Conservation (phyloP, 179 eudicot genomes). For the Gypsophila paniculata region DNA sequence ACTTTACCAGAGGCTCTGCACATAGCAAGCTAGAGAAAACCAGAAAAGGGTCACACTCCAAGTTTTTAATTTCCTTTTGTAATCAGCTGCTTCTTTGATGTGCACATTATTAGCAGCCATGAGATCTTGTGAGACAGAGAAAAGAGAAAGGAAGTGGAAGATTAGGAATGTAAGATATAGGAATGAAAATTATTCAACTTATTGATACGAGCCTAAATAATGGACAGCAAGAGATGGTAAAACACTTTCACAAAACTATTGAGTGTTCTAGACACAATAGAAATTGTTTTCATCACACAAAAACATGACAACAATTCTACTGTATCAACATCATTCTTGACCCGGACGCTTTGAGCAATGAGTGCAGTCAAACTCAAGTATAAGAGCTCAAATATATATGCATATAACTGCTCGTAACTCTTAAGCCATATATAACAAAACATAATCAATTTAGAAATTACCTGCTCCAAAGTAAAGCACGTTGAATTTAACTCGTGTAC, state of each 20-base stretch:
- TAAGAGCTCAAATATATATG: not conserved
- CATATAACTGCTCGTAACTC: not conserved
- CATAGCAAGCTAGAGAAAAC: not conserved
- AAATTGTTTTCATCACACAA: not conserved
- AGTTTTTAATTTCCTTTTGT: not conserved
- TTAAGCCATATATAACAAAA: slow-evolving; percentile 1
- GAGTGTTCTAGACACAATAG: too few species aligned
- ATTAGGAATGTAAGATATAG: not conserved
- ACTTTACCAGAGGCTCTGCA: too few species aligned
- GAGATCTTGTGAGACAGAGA: not conserved
- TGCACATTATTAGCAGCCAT: not conserved
- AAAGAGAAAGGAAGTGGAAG: too few species aligned
- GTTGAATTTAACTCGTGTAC: slow-evolving; percentile 3
- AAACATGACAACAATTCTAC: not conserved
- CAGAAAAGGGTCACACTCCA: not conserved
- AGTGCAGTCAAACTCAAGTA: not conserved
- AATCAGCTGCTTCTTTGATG: not conserved
- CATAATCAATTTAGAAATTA: not conserved
- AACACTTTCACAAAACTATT: not conserved
- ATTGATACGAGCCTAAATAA: not conserved
- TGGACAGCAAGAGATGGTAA: too few species aligned
- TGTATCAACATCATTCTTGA: not conserved
- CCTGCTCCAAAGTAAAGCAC: slow-evolving; percentile 8
- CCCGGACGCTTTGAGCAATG: not conserved
- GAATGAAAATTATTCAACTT: not conserved